Conservation (phyloP, 768 basidiomycete species). For the Gloeostereum incarnatum region DNA sequence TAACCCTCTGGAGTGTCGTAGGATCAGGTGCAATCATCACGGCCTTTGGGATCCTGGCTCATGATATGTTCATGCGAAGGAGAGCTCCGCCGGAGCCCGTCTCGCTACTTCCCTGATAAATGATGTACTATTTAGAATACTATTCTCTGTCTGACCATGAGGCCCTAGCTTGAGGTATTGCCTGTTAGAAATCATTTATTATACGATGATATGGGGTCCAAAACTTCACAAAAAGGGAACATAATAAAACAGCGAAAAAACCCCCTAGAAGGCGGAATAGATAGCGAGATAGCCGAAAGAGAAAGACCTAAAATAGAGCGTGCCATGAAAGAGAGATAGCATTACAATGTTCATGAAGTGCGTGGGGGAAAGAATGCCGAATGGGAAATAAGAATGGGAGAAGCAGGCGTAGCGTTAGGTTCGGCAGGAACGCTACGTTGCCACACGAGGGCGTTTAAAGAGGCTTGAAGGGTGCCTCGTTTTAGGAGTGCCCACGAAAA, state of each 20-base stretch:
- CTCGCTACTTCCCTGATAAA: neutral
- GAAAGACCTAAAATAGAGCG: conserved; percentile 11
- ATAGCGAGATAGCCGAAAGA: conserved; percentile 8
- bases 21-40: conserved; percentile 75
- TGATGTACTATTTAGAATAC: neutral
- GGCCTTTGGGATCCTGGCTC: conserved; percentile 75
- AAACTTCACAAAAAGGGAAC: neutral
- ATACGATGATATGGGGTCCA: neutral
- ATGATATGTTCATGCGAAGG: conserved; percentile 48
- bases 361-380: too few species aligned
- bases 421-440: too few species aligned
- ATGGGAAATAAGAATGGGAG: too few species aligned
- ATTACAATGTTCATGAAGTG: conserved; percentile 3
- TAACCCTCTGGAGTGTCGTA: conserved; percentile 64
- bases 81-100: neutral
- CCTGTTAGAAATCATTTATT: neutral
- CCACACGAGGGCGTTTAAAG: too few species aligned
- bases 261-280: conserved; percentile 4
- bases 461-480: too few species aligned
- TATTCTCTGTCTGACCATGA: neutral
- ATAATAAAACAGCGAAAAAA: conserved; percentile 8
- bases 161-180: neutral
- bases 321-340: conserved; percentile 4
- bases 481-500: too few species aligned
- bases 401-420: too few species aligned